Evolutionary conservation across 2,329 filamentous ascomycete genomes (phyloP), one percentile per base, ranked within the genome.

Genomic region (Dactylellina haptotyla): DNA sequence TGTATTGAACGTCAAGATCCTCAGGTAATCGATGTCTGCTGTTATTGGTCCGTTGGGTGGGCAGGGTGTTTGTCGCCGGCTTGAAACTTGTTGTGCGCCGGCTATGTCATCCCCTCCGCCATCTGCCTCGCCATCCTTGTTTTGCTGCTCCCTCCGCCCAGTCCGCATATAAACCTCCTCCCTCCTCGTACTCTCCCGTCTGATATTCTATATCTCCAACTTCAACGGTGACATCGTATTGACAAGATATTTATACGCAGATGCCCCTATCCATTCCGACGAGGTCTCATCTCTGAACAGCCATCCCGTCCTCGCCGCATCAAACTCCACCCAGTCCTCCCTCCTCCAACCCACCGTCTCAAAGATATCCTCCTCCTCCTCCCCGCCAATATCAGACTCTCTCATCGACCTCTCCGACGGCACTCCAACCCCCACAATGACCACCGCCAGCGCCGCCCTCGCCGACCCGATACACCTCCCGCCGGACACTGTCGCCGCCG

Each of bases 181-280:
- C 26, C 30, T 26, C 57, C 14, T 39, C 51, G 32, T 18, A 32
- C 10, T 30, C 46, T 53, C 12, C 37, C 23, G 23, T 46, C 30
- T 26, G 26, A 46, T n/a, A 18, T 41, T 34, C 8, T 20, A 14
- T 54, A n/a, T 25, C 56, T 48, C 28, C 23, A 51, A 28, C 46
- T n/a, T 51, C 46, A 51, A 1, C 41, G 8, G n/a, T n/a, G n/a
- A 45, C 54, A 9, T 30, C 23, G 23, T 23, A 25, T 9, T 28
- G 45, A 2, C 6, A 58, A 26, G 9, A n/a, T 64, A 48, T 57
- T 50, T n/a, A 56, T 48, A 34, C 23, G 34, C 41, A 73, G 69
- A 73, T 57, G 69, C 69, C 28, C 69, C 69, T 8, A 73, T 73
- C 16, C 69, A 73, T 37, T 62, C 61, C 30, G 69, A 73, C 28